Base-by-base conservation (phyloP, 2,329 filamentous ascomycete genomes). In the Aspergillus hiratsukae region DNA sequence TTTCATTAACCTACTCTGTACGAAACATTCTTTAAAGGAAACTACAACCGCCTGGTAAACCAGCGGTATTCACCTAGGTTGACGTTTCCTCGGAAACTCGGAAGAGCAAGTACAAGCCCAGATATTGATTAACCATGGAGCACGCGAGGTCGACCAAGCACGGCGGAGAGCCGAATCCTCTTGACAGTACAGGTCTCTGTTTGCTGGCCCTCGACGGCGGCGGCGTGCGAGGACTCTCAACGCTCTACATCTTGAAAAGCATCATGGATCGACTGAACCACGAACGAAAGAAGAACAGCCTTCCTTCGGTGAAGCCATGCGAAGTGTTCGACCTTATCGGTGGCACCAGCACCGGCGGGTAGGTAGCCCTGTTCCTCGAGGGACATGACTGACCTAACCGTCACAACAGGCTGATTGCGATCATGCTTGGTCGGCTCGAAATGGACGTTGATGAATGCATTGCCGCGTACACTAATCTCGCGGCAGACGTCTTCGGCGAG, bases 361-460 rank as follows among this genome's bases (percentile, higher is more conserved):
- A 52, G 45, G 67, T 59, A 58, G 61, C 19, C 10, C 25, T 45
- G 3, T 6, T 28, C 27, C 7, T 28, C 7, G 1, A 28, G 27
- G 7, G 9, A 28, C 9, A 8, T 28, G 27, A 28, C 27, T 28
- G 1, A 28, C 27, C 6, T 8, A 28, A 28, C 7, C 7, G n/a
- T 17, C 2, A 14, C 11, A 10, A 19, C 27, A 79, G 78, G 0
- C 65, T 81, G 8, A 76, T 81, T 9, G 77, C 78, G 2, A 73
- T 81, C 35, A 76, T 81, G 71, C 70, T 81, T 4, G 77, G 78
- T 1, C 72, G 76, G 2, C 65, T 81, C 1, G 63, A 73, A 29
- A 78, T 81, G 75, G 72, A 69, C 27, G 71, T 79, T 8, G 58
- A 69, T 25, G 74, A 80, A 19, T 78, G 76, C 29, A 73, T 80